These are phyloP conservation scores for Grosmannia huntii DNA, from an alignment of 2,329 filamentous ascomycete genomes.

Conservation along the genomic window DNA sequence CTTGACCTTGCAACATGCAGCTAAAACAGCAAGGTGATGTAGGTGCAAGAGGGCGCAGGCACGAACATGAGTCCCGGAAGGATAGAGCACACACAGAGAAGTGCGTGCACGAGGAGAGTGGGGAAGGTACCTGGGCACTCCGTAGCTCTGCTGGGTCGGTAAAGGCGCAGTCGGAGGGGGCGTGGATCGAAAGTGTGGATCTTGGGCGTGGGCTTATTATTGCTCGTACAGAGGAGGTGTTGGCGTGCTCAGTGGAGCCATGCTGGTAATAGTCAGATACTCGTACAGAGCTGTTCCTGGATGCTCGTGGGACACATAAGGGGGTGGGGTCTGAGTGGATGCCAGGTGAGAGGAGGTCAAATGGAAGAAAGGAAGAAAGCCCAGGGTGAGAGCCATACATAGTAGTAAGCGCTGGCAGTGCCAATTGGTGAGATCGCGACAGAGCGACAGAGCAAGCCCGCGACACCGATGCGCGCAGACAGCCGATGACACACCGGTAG, in stretches of 20 bases:
- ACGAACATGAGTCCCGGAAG: not conserved
- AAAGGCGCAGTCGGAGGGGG: not conserved
- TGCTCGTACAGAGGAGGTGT: not conserved
- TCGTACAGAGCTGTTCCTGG: too few species aligned
- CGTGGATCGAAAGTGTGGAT: not conserved
- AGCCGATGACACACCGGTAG: too few species aligned
- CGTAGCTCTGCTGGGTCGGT: not conserved
- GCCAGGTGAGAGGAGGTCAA: too few species aligned
- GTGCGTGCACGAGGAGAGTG: not conserved
- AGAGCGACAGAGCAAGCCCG: too few species aligned
- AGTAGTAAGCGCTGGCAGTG: too few species aligned
- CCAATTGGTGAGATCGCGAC: too few species aligned
- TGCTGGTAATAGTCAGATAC: not conserved
- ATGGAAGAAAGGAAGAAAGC: too few species aligned
- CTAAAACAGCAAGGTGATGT: not conserved
- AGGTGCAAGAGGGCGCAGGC: not conserved
- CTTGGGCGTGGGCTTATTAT: not conserved
- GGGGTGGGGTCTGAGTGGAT: too few species aligned
- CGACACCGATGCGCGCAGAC: too few species aligned
- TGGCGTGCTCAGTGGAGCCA: not conserved
- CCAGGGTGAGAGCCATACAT: too few species aligned
- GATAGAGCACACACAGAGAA: not conserved
- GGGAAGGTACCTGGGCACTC: too few species aligned
- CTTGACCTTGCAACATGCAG: constrained; percentile 3
- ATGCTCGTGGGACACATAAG: too few species aligned